Evolutionary conservation across 768 basidiomycete species (phyloP), one percentile per base, ranked within the genome.

Genomic region (Tylopilus sp.): DNA sequence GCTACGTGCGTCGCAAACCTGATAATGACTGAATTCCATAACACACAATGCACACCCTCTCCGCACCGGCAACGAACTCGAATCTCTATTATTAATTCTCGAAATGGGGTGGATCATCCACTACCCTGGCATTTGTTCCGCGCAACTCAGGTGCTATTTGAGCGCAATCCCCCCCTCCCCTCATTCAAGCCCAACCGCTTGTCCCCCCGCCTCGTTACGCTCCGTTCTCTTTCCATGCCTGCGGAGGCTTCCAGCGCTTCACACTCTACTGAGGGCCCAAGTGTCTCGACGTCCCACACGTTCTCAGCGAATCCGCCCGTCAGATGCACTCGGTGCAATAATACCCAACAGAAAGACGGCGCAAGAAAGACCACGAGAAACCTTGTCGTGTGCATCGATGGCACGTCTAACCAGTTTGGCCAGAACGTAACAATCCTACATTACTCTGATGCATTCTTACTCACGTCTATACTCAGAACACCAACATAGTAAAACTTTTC

Each of bases 341-440:
- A 48, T 20, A 1, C 21, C 41, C 36, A 48, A 36, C 56, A 31
- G 4, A 61, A 28, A 10, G 26, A 28, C 3, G 6, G 26, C 6
- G 26, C 26, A 10, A 28, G 26, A 28, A 28, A 28, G 6, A 28
- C 7, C 26, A 28, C 26, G 10, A 47, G 86, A 40, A 79, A 58
- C 40, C 25, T 60, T 51, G 61, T 44, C 40, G 69, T 44, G 48
- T 61, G 53, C n/a, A 57, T 61, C 20, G 61, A 61, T 7, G 60
- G 59, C 0, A 59, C 57, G 1, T 56, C 61, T 0, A 60, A 63
- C 20, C n/a, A 40, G 3, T 45, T 48, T 35, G 52, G 52, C 26
- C 30, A 26, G 76, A 57, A 73, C 61, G 86, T 84, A 25, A 26
- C 53, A 23, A 73, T 69, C 17, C 7, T 1, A 5, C 12, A 13